Base-by-base conservation (phyloP, 1,284 basidiomycete species). In the Amylostereum chailletii region DNA sequence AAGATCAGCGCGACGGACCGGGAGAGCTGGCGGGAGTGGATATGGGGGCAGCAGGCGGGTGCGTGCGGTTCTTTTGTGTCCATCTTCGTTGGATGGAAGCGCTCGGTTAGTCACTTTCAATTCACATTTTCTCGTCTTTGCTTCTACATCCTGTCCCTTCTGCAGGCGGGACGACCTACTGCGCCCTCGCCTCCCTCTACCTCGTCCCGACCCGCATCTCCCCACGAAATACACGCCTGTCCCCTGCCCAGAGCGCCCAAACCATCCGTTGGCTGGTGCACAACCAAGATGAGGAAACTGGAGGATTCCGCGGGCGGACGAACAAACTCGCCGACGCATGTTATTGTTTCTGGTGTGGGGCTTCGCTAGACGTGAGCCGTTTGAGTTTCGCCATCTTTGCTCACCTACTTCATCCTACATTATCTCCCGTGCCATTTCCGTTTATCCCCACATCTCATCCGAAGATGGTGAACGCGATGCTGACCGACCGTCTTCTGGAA, bases 321-420 rank as follows among this genome's bases (percentile, higher is more conserved):
- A 84, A 82, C 51, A 97, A 97, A 66, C 71, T 77, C 3, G 79
- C 86, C 8, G 93, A 97, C 59, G 89, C 92, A 1, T 97, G 93
- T 64, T 97, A 97, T 65, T 90, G 88, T 56, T 96, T 95, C 65
- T 97, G 93, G 94, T 90, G 88, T 57, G 86, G 88, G 2, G 92
- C 83, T 3, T 75, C 87, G 1, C 64, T 95, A 5, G 68, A 77
- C 57, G 90, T 92, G 55, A 55, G 76, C 64, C 43, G 51, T 33
- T 38, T 26, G 27, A 51, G 32, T 19, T 34, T 43, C 33, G 36
- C 34, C 6, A 29, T 19, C 5, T 26, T 30, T 43, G 5, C 31
- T 36, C 33, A 37, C 31, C 41, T 5, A 11, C 44, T 34, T 50
- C 42, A 37, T 26, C 39, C 41, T 30, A 29, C 8, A 39, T 42